phyloP scores from a whole-genome alignment of 768 basidiomycete species.

The Strobilomyces dryophilus region DNA sequence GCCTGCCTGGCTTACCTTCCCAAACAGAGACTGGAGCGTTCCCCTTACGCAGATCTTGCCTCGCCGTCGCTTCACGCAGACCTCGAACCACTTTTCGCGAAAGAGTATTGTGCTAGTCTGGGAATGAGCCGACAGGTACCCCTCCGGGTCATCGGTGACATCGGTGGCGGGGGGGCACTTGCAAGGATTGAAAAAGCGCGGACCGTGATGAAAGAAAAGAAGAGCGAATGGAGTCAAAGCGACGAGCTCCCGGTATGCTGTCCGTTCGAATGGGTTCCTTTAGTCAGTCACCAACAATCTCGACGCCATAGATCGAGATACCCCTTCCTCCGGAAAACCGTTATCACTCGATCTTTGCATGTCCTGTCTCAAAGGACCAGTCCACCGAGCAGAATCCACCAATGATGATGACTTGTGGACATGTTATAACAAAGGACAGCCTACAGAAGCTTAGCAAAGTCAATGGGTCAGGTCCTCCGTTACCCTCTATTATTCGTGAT shows the following conservation, averaged over 20 bases:
- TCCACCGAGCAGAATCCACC: conserved; percentile 91
- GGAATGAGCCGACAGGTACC: conserved; percentile 90
- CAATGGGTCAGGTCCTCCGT: conserved; percentile 57
- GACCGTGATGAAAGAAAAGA: conserved; percentile 87
- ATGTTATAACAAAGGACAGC: conserved; percentile 92
- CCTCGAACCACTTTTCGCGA: conserved; percentile 78
- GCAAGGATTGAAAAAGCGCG: conserved; percentile 92
- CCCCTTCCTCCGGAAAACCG: conserved; percentile 80
- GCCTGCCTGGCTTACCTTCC: conserved; percentile 71
- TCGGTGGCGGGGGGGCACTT: conserved; percentile 89
- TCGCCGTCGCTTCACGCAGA: conserved; percentile 70
- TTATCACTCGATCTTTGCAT: conserved; percentile 96
- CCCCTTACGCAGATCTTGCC: conserved; percentile 74
- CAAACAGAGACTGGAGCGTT: conserved; percentile 54
- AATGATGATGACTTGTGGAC: conserved; percentile 97
- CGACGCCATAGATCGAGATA: conserved; percentile 76
- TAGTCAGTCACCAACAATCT: not conserved
- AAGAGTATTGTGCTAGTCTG: conserved; percentile 82
- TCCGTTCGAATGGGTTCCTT: not conserved
- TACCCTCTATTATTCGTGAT: not conserved
- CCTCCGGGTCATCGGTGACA: conserved; percentile 83
- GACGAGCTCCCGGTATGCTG: conserved; percentile 78
- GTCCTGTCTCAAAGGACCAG: conserved; percentile 97
- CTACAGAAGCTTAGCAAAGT: conserved; percentile 85
- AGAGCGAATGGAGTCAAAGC: conserved; percentile 88